phyloP scores from a whole-genome alignment of 306 rosid genomes.

The Trifolium subterraneum region DNA sequence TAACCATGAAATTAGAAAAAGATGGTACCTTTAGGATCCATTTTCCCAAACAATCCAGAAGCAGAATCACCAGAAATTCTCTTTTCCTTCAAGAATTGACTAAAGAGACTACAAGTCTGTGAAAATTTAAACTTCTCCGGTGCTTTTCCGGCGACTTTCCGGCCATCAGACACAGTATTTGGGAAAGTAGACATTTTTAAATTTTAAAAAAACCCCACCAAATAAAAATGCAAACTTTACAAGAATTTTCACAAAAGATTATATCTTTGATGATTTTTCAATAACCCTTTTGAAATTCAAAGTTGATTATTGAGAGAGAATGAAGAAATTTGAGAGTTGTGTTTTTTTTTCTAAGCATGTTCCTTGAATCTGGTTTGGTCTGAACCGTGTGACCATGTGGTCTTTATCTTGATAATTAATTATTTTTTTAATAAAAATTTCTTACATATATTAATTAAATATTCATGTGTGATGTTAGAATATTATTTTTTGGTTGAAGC shows the following conservation, averaged over 20 bases:
- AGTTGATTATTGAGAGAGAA: slow-evolving; percentile 19
- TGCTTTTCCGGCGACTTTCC: slow-evolving; percentile 44
- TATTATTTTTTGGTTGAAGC: slow-evolving; percentile 46
- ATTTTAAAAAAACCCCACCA: background rate
- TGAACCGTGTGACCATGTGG: slow-evolving; percentile 43
- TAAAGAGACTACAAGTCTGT: slow-evolving; percentile 71
- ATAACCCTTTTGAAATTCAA: background rate
- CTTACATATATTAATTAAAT: background rate
- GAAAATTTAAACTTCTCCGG: slow-evolving; percentile 72
- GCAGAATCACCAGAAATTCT: slow-evolving; percentile 49
- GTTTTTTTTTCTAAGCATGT: slow-evolving; percentile 24
- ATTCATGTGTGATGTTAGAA: background rate
- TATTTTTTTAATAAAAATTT: background rate
- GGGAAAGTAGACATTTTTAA: slow-evolving; percentile 39
- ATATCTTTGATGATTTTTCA: background rate
- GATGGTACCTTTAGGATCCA: slow-evolving; percentile 53
- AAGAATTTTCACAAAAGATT: background rate
- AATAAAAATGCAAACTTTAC: background rate
- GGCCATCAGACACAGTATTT: slow-evolving; percentile 38
- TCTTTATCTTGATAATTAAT: slow-evolving; percentile 30
- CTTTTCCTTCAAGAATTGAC: slow-evolving; percentile 81
- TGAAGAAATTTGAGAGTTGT: slow-evolving; percentile 25
- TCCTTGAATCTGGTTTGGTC: slow-evolving; percentile 43
- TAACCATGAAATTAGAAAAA: background rate
- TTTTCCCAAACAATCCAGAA: slow-evolving; percentile 44